These are phyloP conservation scores for Tulasnella sp. DNA, from an alignment of 768 basidiomycete species.

Conservation along the genomic window DNA sequence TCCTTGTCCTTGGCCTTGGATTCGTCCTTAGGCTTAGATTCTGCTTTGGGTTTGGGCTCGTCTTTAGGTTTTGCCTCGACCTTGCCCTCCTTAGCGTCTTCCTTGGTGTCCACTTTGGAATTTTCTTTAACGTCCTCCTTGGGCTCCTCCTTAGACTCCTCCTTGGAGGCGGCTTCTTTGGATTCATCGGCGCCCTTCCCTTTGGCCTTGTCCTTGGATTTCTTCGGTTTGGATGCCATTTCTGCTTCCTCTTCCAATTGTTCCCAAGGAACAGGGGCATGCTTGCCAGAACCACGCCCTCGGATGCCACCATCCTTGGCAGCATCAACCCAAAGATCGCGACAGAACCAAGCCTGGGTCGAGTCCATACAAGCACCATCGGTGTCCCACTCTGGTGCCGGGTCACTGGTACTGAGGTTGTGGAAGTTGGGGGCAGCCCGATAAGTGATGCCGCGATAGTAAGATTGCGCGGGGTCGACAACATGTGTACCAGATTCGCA, in stretches of 20 bases:
- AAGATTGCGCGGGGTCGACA: conserved; percentile 89
- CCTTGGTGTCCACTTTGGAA: not conserved
- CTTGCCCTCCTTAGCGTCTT: conserved; percentile 10
- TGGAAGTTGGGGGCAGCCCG: conserved; percentile 71
- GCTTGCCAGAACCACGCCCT: conserved; percentile 1
- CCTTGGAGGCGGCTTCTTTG: not conserved
- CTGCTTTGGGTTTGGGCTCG: conserved; percentile 38
- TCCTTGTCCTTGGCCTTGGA: conserved; percentile 73
- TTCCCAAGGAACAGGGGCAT: conserved; percentile 1
- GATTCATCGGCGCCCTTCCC: not conserved
- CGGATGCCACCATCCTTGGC: conserved; percentile 47
- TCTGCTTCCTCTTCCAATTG: not conserved
- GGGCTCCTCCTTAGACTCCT: not conserved
- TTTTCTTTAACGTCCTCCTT: not conserved
- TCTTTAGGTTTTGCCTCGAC: conserved; percentile 15
- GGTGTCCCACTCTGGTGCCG: conserved; percentile 42
- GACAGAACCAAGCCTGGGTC: conserved; percentile 95
- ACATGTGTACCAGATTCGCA: conserved; percentile 97
- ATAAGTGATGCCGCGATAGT: conserved; percentile 82
- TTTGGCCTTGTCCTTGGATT: not conserved
- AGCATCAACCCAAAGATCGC: conserved; percentile 89
- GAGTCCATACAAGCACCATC: conserved; percentile 90
- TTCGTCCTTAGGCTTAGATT: conserved; percentile 77
- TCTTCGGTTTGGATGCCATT: not conserved
- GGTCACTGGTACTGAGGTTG: conserved; percentile 35